These are phyloP conservation scores for Lentinus brumalis DNA, from an alignment of 768 basidiomycete genomes.

Conservation along the genomic window DNA sequence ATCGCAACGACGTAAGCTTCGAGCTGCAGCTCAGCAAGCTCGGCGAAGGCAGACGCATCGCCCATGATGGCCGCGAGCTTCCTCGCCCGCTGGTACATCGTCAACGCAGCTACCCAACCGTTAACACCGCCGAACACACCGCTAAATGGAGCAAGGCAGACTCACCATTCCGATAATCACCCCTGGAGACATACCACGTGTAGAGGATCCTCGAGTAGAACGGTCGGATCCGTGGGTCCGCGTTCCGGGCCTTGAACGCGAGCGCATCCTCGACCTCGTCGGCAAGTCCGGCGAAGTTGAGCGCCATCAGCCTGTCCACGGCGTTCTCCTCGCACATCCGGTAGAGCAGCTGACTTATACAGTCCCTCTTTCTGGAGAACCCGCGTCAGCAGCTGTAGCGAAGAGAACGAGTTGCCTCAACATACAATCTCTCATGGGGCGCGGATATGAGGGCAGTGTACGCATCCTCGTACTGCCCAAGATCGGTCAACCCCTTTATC, in stretches of 20 bases:
- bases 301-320: conserved; percentile 72
- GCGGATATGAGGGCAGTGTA: conserved; percentile 75
- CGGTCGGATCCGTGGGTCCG: conserved; percentile 82
- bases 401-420: conserved; percentile 19
- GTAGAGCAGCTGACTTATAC: conserved; percentile 79
- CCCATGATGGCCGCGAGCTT: conserved; percentile 58
- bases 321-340: conserved; percentile 92
- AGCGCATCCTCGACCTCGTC: conserved; percentile 88
- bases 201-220: conserved; percentile 92
- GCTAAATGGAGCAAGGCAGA: conserved; percentile 14
- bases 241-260: conserved; percentile 91
- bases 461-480: conserved; percentile 83
- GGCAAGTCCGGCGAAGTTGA: conserved; percentile 83
- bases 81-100: conserved; percentile 91
- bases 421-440: conserved; percentile 81
- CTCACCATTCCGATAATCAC: conserved; percentile 91
- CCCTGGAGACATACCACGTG: conserved; percentile 85
- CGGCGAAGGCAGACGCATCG: conserved; percentile 40
- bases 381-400: background rate
- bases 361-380: conserved; percentile 71
- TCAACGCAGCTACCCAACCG: conserved; percentile 66
- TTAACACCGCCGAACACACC: conserved; percentile 1
- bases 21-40: conserved; percentile 67
- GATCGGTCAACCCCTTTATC: conserved; percentile 72
- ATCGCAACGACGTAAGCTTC: conserved; percentile 86